phyloP scores from a whole-genome alignment of 2,329 filamentous ascomycete genomes.

The Dactylellina leptospora region DNA sequence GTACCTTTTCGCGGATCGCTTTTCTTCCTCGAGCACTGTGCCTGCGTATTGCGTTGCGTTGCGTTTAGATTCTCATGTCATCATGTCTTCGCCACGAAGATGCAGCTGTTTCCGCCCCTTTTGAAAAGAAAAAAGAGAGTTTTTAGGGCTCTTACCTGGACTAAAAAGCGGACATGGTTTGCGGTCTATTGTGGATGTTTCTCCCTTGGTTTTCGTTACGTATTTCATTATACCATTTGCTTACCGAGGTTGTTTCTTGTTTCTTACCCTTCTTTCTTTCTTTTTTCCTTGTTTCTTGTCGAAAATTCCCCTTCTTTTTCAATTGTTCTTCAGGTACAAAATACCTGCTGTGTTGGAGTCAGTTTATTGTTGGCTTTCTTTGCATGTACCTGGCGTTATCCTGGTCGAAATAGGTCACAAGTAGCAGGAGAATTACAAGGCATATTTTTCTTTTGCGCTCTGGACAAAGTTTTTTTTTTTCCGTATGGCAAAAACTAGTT shows the following conservation, averaged over 20 bases:
- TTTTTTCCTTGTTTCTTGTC: conserved; percentile 3
- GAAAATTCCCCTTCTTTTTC: conserved; percentile 4
- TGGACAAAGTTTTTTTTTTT: no score
- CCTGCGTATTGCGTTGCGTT: conserved; percentile 12
- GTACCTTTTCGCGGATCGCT: not conserved
- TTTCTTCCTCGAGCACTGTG: not conserved
- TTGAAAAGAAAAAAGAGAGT: not conserved
- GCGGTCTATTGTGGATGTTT: not conserved
- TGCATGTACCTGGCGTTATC: conserved; percentile 51
- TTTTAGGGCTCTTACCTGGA: conserved; percentile 1
- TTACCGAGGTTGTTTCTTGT: conserved; percentile 27
- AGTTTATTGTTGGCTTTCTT: conserved; percentile 31
- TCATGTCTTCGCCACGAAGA: conserved; percentile 7
- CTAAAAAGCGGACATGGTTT: not conserved
- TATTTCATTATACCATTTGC: conserved; percentile 43
- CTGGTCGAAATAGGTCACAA: conserved; percentile 24
- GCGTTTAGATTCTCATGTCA: conserved; percentile 18
- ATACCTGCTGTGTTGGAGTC: conserved; percentile 30
- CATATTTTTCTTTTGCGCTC: conserved; percentile 6
- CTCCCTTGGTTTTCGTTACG: conserved; percentile 11
- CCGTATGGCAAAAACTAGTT: conserved; percentile 10
- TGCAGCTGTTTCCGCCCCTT: conserved; percentile 2
- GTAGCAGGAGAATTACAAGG: conserved; percentile 24
- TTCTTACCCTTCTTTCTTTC: not conserved
- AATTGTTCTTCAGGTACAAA: conserved; percentile 6